These are phyloP conservation scores for Pterulicium gracile DNA, from an alignment of 1,284 basidiomycete genomes.

Conservation along the genomic window DNA sequence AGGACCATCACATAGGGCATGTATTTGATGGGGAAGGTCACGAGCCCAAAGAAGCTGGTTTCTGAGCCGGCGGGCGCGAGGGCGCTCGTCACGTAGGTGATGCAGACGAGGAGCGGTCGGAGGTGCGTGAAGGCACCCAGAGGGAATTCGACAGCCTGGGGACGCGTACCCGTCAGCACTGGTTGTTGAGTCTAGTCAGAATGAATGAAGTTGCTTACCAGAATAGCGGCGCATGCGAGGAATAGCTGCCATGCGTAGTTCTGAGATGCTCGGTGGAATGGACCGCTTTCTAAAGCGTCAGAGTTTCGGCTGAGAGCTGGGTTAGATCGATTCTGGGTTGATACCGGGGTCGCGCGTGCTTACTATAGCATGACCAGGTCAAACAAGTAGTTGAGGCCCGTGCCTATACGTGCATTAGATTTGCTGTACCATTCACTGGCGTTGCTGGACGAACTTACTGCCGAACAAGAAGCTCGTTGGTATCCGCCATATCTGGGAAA, in stretches of 20 bases:
- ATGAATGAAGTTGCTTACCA: too few species aligned
- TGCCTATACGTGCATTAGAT: constrained; percentile 24
- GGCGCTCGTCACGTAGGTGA: constrained; percentile 58
- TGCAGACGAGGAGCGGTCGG: constrained; percentile 55
- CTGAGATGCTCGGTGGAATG: constrained; percentile 48
- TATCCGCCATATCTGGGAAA: constrained; percentile 74
- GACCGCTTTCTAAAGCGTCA: constrained; percentile 50
- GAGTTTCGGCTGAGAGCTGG: constrained; percentile 42
- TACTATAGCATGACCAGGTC: constrained; percentile 74
- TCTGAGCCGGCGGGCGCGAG: constrained; percentile 56
- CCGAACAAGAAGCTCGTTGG: constrained; percentile 74
- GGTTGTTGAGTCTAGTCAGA: background rate
- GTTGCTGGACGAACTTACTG: constrained; percentile 36
- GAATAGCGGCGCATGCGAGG: constrained; percentile 41
- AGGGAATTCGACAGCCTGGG: constrained; percentile 52
- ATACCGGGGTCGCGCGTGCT: constrained; percentile 14
- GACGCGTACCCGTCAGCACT: constrained; percentile 10
- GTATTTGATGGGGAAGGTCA: constrained; percentile 61
- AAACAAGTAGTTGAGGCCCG: constrained; percentile 56
- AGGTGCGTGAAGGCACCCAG: constrained; percentile 47
- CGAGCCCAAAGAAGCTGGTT: constrained; percentile 65
- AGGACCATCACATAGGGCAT: constrained; percentile 68
- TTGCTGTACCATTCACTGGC: background rate
- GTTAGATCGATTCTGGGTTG: constrained; percentile 2
- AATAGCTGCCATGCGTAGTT: constrained; percentile 71